Evolutionary conservation across 495 filamentous ascomycete species (phyloP), one percentile per base, ranked within the genome.

Genomic region (Aspergillus hancockii): DNA sequence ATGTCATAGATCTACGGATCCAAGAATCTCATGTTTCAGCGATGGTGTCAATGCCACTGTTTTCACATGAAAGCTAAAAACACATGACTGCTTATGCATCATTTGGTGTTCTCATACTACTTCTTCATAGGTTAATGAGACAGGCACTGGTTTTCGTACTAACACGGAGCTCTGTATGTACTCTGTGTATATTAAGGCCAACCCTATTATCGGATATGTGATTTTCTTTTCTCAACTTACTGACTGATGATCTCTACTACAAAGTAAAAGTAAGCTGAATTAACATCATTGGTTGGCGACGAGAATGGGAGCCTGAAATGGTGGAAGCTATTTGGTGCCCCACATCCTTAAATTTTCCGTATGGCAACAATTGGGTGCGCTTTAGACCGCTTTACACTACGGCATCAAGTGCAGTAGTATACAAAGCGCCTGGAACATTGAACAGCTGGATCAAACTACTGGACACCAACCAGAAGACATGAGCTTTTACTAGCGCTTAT

Each of bases 1-100:
- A n/a, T n/a, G n/a, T n/a, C n/a, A n/a, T 34, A 30, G 30, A 51
- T 8, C 50, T 22, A 47, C 43, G 8, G 16, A 1, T 9, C 38
- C 3, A 36, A 36, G 34, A 36, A 10, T 36, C 10, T 32, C 9
- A 41, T 14, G 38, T 41, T 41, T 41, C 38, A 41, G 14, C 13
- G 38, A 3, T 41, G 38, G 38, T 41, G 14, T n/a, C 3, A 18
- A 41, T 36, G n/a, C 12, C 3, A 41, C 38, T n/a, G n/a, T 7
- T 3, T 47, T 47, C 43, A 47, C 43, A 47, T 47, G 43, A 47
- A 47, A 22, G 19, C 8, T 47, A 19, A 47, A 47, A n/a, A 19
- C 43, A 47, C 23, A 47, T 47, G 43, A 47, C 23, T 22, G 23
- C 43, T 22, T 45, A 2, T 36, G 13, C 41, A 45, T 45, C 41